phyloP scores from a whole-genome alignment of 2,329 filamentous ascomycete genomes.

The Dendryphion nanum region DNA sequence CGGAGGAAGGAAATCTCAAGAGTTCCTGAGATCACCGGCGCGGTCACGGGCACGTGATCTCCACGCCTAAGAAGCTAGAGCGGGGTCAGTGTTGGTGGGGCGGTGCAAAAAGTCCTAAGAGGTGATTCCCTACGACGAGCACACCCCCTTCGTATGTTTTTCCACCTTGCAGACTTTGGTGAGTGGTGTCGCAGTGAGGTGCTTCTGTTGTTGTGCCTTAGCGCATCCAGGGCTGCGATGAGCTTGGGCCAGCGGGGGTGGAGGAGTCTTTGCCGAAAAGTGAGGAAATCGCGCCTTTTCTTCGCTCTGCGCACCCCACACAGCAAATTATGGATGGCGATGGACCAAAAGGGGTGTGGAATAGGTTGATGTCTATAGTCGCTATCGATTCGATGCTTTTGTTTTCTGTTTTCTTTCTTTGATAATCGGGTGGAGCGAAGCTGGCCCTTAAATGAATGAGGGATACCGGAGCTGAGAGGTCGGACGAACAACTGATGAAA shows the following conservation, averaged over 20 bases:
- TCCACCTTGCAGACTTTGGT: background rate
- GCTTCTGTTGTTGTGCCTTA: constrained; percentile 1
- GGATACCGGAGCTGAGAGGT: no score
- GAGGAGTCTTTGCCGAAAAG: constrained; percentile 2
- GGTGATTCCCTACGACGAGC: background rate
- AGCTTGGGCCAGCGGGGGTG: constrained; percentile 2
- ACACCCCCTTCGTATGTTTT: background rate
- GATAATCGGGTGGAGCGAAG: no score
- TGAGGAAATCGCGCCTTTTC: background rate
- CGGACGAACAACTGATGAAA: no score
- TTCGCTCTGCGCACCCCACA: no score
- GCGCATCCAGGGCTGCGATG: constrained; percentile 2
- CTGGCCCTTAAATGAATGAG: no score
- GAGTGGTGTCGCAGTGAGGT: background rate
- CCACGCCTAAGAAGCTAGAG: background rate
- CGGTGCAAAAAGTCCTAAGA: background rate
- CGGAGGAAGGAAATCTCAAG: background rate
- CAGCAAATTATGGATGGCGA: no score
- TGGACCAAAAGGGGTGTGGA: no score
- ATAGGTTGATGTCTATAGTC: no score
- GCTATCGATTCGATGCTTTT: no score
- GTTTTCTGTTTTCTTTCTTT: no score
- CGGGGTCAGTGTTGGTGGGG: background rate
- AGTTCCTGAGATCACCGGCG: background rate
- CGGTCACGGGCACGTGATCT: background rate